Percentiles rank a stretch among this genome's conserved stretches.
Evolutionary conservation across 2,329 filamentous ascomycete genomes (phyloP).

Genomic region (Capronia epimyces): DNA sequence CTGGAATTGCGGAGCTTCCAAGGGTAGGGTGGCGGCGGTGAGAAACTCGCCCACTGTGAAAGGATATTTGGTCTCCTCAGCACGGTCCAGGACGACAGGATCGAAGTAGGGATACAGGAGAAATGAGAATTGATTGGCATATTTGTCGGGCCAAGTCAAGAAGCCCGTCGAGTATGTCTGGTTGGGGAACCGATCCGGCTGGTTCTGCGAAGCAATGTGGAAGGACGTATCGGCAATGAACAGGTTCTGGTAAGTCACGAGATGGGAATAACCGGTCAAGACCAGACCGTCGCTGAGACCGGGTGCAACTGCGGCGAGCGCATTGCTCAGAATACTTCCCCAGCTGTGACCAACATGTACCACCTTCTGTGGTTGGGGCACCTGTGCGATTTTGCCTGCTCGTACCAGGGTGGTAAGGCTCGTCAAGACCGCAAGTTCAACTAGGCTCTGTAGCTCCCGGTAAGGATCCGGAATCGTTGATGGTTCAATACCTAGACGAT

Average conservation of each 20-base stretch:
- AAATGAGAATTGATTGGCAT: slow-evolving; percentile 42
- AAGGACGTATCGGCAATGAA: slow-evolving; percentile 25
- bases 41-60: slow-evolving; percentile 31
- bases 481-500: slow-evolving; percentile 37
- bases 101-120: slow-evolving; percentile 53
- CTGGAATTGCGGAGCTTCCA: slow-evolving; percentile 19
- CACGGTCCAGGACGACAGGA: slow-evolving; percentile 45
- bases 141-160: slow-evolving; percentile 47
- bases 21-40: slow-evolving; percentile 12
- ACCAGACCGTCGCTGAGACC: slow-evolving; percentile 36
- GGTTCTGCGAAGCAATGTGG: slow-evolving; percentile 33
- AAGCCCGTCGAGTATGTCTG: slow-evolving; percentile 51
- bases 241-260: slow-evolving; percentile 41
- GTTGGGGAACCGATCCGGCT: slow-evolving; percentile 15
- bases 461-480: slow-evolving; percentile 39
- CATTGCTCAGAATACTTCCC: slow-evolving; percentile 35
- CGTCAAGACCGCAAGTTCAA: slow-evolving; percentile 38
- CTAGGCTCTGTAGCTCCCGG: slow-evolving; percentile 36
- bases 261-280: slow-evolving; percentile 43
- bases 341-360: slow-evolving; percentile 38
- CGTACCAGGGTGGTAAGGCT: slow-evolving; percentile 32
- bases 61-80: slow-evolving; percentile 32
- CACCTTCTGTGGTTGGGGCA: slow-evolving; percentile 33
- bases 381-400: slow-evolving; percentile 24
- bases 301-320: slow-evolving; percentile 33